These are phyloP conservation scores for Nicotiana knightiana DNA, from an alignment of 257 asterid genomes.

Conservation along the genomic window DNA sequence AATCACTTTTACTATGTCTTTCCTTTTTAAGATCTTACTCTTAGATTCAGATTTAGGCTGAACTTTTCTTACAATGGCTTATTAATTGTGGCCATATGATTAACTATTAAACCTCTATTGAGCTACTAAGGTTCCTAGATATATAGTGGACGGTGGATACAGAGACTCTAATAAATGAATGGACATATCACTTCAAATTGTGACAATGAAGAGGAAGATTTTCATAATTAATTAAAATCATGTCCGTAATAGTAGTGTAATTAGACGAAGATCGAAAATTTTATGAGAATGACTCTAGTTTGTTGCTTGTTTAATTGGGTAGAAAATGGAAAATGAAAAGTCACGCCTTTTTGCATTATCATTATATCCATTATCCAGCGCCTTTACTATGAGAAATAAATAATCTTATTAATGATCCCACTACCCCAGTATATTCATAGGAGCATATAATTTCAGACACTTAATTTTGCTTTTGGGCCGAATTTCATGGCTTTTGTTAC, in stretches of 20 bases:
- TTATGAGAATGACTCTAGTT: background rate
- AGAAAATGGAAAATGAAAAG: background rate
- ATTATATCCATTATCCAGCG: background rate
- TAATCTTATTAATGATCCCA: too few species aligned
- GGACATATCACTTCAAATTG: background rate
- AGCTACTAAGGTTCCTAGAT: background rate
- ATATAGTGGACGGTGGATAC: background rate
- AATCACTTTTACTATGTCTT: background rate
- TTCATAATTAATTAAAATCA: background rate
- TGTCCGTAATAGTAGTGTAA: too few species aligned
- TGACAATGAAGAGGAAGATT: background rate
- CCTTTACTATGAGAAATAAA: background rate
- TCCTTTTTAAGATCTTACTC: background rate
- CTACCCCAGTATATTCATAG: background rate
- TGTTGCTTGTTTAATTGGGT: background rate
- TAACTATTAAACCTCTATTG: background rate
- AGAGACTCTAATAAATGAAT: background rate
- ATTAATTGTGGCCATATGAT: background rate
- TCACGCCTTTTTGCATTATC: background rate
- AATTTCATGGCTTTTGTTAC: background rate
- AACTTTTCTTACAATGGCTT: background rate
- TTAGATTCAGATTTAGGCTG: background rate
- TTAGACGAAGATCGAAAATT: background rate
- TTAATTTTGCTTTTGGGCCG: background rate
- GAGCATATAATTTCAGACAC: background rate